Base-by-base conservation (phyloP, 1,284 basidiomycete species). In the Papiliotrema flavescens region DNA sequence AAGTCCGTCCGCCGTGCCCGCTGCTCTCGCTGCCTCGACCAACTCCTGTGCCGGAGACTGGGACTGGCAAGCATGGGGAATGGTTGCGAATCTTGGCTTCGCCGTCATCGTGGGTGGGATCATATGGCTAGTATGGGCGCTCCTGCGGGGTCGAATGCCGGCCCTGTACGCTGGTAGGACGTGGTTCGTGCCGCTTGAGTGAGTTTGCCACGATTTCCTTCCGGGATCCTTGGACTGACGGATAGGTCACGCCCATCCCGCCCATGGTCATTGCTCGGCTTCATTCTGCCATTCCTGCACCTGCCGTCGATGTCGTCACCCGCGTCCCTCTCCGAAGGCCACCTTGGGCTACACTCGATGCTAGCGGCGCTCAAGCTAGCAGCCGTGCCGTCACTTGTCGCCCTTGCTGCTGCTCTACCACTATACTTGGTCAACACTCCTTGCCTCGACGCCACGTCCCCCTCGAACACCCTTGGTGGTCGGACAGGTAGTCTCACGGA, bases 401-500 rank as follows among this genome's bases (percentile, higher is more conserved):
- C 82, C 1, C 78, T 90, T 7, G 82, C 72, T 13, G 85, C 82
- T 8, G 83, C 82, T 17, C 79, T 90, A 14, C 88, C 88, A 2
- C 70, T 90, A 15, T 88, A 88, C 67, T 76, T 87, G 56, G 81
- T 86, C 46, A 76, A 79, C 23, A 84, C 80, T 0, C 86, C 88
- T 1, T 90, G 88, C 72, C 74, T 88, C 32, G 81, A 81, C 2
- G 64, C 82, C 19, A 81, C 82, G 1, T 77, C 80, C 5, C 71
- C 78, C 0, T 62, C 76, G 0, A 76, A 82, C 9, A 61, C 65
- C 6, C 84, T 80, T 55, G 79, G 79, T 23, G 88, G 88, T 2
- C 78, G 80, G 3, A 84, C 83, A 55, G 87, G 86, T 2, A 82
- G 81, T 0, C 75, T 90, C 17, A 83, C 87, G 54, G 87, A 90